Evolutionary conservation across 306 rosid genomes (phyloP).

Genomic region (Prunus mongolica): DNA sequence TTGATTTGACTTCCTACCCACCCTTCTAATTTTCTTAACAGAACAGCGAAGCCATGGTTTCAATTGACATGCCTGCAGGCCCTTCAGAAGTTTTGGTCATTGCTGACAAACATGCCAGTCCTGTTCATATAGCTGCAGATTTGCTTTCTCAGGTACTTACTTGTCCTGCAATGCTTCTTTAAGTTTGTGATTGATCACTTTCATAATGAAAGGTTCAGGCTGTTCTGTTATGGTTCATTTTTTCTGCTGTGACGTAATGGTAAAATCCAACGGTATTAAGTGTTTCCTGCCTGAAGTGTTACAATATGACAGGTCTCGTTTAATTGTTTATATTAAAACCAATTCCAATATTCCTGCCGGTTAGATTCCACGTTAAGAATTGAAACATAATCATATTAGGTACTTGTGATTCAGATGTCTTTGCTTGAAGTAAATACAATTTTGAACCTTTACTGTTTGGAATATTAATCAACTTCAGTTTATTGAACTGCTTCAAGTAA

Average conservation of each 20-base stretch:
- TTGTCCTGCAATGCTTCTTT: constrained; percentile 4
- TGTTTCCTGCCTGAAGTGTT: background rate
- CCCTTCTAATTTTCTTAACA: constrained; percentile 22
- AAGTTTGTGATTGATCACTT: background rate
- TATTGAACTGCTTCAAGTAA: background rate
- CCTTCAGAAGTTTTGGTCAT: constrained; percentile 99
- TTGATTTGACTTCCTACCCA: background rate
- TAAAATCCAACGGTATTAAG: background rate
- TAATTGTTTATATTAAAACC: background rate
- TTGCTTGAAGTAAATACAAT: background rate
- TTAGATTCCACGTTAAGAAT: background rate
- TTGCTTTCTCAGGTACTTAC: constrained; percentile 85
- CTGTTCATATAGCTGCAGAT: constrained; percentile 93
- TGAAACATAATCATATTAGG: background rate
- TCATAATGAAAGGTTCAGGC: constrained; percentile 6
- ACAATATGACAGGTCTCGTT: background rate
- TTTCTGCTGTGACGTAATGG: background rate
- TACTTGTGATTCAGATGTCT: background rate
- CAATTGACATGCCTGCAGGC: constrained; percentile 99
- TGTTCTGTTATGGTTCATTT: background rate
- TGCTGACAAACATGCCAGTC: constrained; percentile 79
- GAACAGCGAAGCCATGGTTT: constrained; percentile 99
- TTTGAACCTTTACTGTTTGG: background rate
- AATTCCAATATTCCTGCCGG: background rate
- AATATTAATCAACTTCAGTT: background rate